Conservation (phyloP, 768 basidiomycete species). For the Macrolepiota dolichaula region DNA sequence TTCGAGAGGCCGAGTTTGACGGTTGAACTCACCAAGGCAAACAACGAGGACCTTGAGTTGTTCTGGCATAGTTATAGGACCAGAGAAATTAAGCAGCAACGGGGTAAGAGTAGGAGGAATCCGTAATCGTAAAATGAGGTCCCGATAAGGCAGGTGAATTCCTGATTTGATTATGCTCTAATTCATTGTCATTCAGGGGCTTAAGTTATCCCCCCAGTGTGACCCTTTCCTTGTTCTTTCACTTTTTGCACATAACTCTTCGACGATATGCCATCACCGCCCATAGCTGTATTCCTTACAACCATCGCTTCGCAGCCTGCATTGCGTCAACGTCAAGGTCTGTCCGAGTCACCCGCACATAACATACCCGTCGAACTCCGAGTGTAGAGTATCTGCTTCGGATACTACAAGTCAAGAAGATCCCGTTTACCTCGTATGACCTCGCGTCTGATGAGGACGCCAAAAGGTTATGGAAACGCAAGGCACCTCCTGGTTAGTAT, state of each 20-base stretch:
- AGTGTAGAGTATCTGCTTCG: slow-evolving; percentile 74
- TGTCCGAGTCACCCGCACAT: neutral
- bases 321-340: slow-evolving; percentile 78
- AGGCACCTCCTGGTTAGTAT: slow-evolving; percentile 60
- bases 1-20: neutral
- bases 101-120: neutral
- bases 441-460: slow-evolving; percentile 82
- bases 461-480: slow-evolving; percentile 78
- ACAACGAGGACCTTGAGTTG: slow-evolving; percentile 64
- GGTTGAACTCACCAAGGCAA: slow-evolving; percentile 47
- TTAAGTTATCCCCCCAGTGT: neutral
- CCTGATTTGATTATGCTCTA: neutral
- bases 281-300: slow-evolving; percentile 81
- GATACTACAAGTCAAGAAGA: slow-evolving; percentile 83
- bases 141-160: slow-evolving; percentile 6
- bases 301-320: slow-evolving; percentile 82
- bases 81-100: neutral
- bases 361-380: neutral
- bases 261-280: slow-evolving; percentile 67
- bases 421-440: slow-evolving; percentile 78
- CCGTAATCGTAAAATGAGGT: neutral
- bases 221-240: neutral
- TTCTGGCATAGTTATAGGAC: slow-evolving; percentile 13
- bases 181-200: slow-evolving; percentile 4
- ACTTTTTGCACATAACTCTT: neutral